phyloP scores from a whole-genome alignment of 2,329 filamentous ascomycete genomes.

The Ophidiomyces ophidiicola region DNA sequence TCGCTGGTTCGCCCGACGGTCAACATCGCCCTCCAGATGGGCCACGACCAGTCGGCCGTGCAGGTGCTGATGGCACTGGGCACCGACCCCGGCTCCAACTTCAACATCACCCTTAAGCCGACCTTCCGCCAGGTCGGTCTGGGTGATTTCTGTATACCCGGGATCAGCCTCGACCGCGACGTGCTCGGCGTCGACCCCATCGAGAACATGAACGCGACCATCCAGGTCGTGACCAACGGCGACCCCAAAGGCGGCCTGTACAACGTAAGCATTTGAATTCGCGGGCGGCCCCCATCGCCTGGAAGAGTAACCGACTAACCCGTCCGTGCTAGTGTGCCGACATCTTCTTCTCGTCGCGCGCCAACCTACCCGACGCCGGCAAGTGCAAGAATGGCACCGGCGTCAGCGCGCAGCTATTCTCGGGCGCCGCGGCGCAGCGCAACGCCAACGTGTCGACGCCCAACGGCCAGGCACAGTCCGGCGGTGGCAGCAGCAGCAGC shows the following conservation, averaged over 20 bases:
- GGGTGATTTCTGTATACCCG: constrained; percentile 54
- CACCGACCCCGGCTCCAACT: constrained; percentile 44
- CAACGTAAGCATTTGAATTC: too few relatives aligned
- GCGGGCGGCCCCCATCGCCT: too few relatives aligned
- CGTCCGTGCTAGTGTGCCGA: constrained; percentile 51
- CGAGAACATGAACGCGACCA: constrained; percentile 51
- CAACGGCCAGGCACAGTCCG: constrained; percentile 23
- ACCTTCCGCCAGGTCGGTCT: constrained; percentile 48
- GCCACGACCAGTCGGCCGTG: constrained; percentile 42
- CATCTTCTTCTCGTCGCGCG: constrained; percentile 50
- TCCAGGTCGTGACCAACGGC: constrained; percentile 58
- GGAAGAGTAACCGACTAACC: neutral
- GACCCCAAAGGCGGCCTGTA: constrained; percentile 51
- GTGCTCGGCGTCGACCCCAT: constrained; percentile 35
- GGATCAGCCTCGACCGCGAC: constrained; percentile 33
- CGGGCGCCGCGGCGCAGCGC: constrained; percentile 25
- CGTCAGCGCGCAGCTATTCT: constrained; percentile 38
- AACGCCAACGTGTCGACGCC: constrained; percentile 37
- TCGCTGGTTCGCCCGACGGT: constrained; percentile 38
- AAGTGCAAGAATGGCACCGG: constrained; percentile 49
- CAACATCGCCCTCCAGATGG: constrained; percentile 41
- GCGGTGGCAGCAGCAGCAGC: constrained; percentile 1
- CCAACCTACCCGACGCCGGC: constrained; percentile 35
- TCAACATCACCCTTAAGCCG: constrained; percentile 56
- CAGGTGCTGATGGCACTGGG: constrained; percentile 44